Conservation (phyloP, 306 rosid genomes). For the Pyrus betulifolia region DNA sequence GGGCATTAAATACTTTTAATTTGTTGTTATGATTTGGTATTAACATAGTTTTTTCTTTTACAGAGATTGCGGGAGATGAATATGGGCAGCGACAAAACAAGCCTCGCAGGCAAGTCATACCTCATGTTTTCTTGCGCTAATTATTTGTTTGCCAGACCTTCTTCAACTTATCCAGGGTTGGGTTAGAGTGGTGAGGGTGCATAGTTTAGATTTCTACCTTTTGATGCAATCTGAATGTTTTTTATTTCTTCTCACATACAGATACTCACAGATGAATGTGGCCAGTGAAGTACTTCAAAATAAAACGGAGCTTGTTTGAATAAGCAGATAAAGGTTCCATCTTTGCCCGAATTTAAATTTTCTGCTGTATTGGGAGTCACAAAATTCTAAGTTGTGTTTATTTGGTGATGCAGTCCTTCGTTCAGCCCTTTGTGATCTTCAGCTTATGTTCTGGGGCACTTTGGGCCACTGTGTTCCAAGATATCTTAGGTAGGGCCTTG, state of each 20-base stretch:
- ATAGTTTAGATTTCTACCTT: neutral
- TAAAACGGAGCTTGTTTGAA: conserved; percentile 56
- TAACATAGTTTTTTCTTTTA: conserved; percentile 7
- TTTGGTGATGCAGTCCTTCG: conserved; percentile 60
- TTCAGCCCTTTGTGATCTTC: conserved; percentile 77
- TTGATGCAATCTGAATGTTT: conserved; percentile 4
- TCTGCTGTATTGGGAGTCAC: conserved; percentile 14
- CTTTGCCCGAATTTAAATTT: conserved; percentile 11
- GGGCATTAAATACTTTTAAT: neutral
- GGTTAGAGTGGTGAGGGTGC: neutral
- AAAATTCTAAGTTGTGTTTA: conserved; percentile 28
- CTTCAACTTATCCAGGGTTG: neutral
- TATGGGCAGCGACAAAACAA: conserved; percentile 85
- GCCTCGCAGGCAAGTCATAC: conserved; percentile 70
- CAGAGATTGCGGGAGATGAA: conserved; percentile 70
- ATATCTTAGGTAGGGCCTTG: conserved; percentile 49
- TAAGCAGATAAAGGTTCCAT: conserved; percentile 53
- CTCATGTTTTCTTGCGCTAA: neutral
- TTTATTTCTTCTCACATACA: conserved; percentile 24
- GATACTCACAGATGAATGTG: conserved; percentile 97
- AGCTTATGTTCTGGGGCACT: conserved; percentile 69
- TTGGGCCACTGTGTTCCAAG: conserved; percentile 66
- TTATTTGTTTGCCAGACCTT: neutral
- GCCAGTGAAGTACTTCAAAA: conserved; percentile 57
- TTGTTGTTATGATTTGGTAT: neutral